Base-by-base conservation (phyloP, 495 filamentous ascomycete species). In the Talaromyces trachyspermus region DNA sequence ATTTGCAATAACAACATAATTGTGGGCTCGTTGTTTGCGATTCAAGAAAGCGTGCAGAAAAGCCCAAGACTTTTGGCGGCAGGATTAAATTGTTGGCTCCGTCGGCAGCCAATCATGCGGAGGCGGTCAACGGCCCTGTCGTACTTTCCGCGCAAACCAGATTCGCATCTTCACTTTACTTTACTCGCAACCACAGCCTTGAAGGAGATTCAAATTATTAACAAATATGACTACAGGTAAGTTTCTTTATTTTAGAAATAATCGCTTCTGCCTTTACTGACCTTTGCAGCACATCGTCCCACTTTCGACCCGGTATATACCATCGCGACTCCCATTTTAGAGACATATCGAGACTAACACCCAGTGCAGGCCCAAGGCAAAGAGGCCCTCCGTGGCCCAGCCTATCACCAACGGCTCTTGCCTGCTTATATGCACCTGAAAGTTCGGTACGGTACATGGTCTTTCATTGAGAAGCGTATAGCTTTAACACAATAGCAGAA, bases 381-480 rank as follows among this genome's bases (percentile, higher is more conserved):
- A 77, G 92, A 98, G 64, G 87, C 90, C 59, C 85, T 86, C 45
- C 84, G 89, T 55, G 92, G 92, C 12, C 86, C 88, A 30, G 92
- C 92, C 49, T 97, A 96, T 68, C 92, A 98, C 64, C 92, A 96
- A 72, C 83, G 92, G 44, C 84, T 97, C 9, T 82, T 95, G 2
- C 94, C 92, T 4, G 92, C 92, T 8, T 82, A 97, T 59, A 96
- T 84, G 26, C 80, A 85, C 56, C 79, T 98, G 55, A 98, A 98
- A 68, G 81, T 84, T 49, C 79, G 89, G 81, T 86, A 75, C 19
- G 59, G 41, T 6, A 35, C 10, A 11, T 36, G 2, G 9, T 10
- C 35, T 2, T 4, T 11, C 7, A 15, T 30, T n/a, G 24, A 20
- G 5, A 42, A 29, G 32, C 6, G 2, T 10, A 14, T 25, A 30